Evolutionary conservation across 2,329 filamentous ascomycete species (phyloP).

Genomic region (Nigrospora sphaerica): DNA sequence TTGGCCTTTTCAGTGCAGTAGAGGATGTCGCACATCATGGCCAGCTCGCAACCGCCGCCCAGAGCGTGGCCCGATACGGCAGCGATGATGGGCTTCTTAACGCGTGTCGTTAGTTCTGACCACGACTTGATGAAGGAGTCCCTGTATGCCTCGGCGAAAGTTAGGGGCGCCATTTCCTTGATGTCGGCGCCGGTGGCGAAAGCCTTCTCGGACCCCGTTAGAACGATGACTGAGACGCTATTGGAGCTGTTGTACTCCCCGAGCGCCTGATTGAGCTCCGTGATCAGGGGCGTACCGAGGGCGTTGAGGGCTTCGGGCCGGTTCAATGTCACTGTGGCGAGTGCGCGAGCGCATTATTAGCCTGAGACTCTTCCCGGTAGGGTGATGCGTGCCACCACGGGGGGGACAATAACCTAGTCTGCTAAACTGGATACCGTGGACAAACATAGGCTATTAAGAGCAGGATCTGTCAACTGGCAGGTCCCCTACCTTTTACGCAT

Average conservation of each 20-base stretch:
- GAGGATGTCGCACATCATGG: slow-evolving; percentile 93
- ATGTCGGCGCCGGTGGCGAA: slow-evolving; percentile 97
- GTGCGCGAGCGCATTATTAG: too few relatives aligned
- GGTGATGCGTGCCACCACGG: too few relatives aligned
- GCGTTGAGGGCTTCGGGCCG: slow-evolving; percentile 94
- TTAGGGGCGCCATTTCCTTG: slow-evolving; percentile 95
- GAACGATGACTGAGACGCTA: slow-evolving; percentile 66
- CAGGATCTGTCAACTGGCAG: too few relatives aligned
- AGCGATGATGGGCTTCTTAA: slow-evolving; percentile 92
- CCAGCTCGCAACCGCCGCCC: slow-evolving; percentile 90
- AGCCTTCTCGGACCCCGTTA: slow-evolving; percentile 83
- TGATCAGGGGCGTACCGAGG: slow-evolving; percentile 81
- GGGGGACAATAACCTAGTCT: too few relatives aligned
- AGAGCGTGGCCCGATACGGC: slow-evolving; percentile 93
- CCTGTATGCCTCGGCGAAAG: slow-evolving; percentile 80
- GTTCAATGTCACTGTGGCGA: slow-evolving; percentile 73
- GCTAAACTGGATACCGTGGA: too few relatives aligned
- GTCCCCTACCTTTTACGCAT: too few relatives aligned
- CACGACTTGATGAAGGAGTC: slow-evolving; percentile 91
- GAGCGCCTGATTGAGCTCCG: slow-evolving; percentile 78
- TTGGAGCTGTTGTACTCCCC: slow-evolving; percentile 61
- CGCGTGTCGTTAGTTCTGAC: slow-evolving; percentile 73
- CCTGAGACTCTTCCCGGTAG: too few relatives aligned
- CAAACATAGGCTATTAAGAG: too few relatives aligned
- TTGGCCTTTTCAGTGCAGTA: slow-evolving; percentile 85